Evolutionary conservation across 805 yeast species (phyloP), one percentile per base, ranked within the genome.

Genomic region (Martiniozyma abietophila): DNA sequence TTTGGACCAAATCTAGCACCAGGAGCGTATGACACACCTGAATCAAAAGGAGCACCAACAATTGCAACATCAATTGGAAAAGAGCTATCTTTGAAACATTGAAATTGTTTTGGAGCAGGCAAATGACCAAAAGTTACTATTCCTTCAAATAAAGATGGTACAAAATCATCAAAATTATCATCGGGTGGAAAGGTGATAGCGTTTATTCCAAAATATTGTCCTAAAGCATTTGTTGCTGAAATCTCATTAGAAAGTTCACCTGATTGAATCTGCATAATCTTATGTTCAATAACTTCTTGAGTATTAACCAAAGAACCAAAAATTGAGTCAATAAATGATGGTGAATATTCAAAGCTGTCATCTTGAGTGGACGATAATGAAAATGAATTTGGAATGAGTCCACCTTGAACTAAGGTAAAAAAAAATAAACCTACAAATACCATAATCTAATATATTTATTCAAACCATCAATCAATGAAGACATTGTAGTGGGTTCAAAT

Each of bases 1-100:
- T 67, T 69, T 2, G 78, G 78, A 1, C 78, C 79, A 50, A 73
- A 72, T 23, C 78, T 50, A 4, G 78, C 75, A 3, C 78, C 78
- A 0, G 77, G 76, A 12, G 73, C 50, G 46, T 58, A 73, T 1
- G 74, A 64, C 1, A 66, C 70, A 1, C 76, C 75, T 1, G 76
- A 67, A 44, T 73, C 79, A 40, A 70, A 73, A 1, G 76, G 77
- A 2, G 76, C 76, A 2, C 77, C 77, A 9, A 71, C 66, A 18
- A 73, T 64, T 3, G 77, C 78, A 27, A 73, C 64, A 44, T 73
- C 79, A 10, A 55, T 43, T 29, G 58, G 54, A 8, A 65, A 39
- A 12, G 43, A 49, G 17, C 62, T 61, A 35, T 65, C 59, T 58
- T 29, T 66, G 47, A 66, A 72, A 47, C 80, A 74, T 6, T 24